phyloP scores from a whole-genome alignment of 2,329 filamentous ascomycete species.

The Periconia sp. region DNA sequence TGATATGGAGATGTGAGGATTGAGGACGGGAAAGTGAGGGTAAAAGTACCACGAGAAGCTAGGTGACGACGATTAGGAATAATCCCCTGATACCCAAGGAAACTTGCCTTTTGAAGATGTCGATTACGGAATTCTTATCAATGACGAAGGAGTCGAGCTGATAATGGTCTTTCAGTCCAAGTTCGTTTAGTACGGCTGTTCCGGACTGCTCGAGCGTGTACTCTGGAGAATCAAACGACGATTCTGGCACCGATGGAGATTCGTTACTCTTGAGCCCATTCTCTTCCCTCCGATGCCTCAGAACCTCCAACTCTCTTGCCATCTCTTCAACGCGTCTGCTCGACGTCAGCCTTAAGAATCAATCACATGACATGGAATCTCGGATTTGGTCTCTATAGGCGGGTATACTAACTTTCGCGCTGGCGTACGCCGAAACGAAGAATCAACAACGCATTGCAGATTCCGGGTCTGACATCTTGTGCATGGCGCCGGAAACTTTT shows the following conservation, averaged over 20 bases:
- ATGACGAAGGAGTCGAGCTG: slow-evolving; percentile 20
- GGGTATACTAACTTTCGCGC: slow-evolving; percentile 25
- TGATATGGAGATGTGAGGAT: slow-evolving; percentile 20
- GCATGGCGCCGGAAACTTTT: slow-evolving; percentile 27
- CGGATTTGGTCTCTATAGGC: too few species aligned
- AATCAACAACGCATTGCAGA: slow-evolving; percentile 29
- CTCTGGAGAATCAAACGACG: slow-evolving; percentile 19
- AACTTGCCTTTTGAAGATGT: slow-evolving; percentile 26
- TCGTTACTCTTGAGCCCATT: slow-evolving; percentile 12
- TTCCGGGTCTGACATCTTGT: slow-evolving; percentile 22
- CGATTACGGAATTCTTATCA: slow-evolving; percentile 15
- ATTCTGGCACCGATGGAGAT: slow-evolving; percentile 16
- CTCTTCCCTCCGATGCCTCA: slow-evolving; percentile 20
- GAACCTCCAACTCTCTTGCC: slow-evolving; percentile 24
- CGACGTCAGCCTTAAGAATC: background rate
- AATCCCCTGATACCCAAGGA: background rate
- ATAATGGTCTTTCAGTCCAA: slow-evolving; percentile 16
- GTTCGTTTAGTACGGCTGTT: slow-evolving; percentile 14
- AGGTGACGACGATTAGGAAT: background rate
- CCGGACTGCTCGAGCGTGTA: slow-evolving; percentile 11
- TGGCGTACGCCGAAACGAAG: slow-evolving; percentile 28
- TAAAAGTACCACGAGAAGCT: slow-evolving; percentile 25
- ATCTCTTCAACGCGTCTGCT: slow-evolving; percentile 31
- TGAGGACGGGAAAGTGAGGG: slow-evolving; percentile 27
- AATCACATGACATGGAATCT: slow-evolving; percentile 3